These are phyloP conservation scores for Cicer arietinum DNA, from an alignment of 306 rosid species.

Conservation along the genomic window DNA sequence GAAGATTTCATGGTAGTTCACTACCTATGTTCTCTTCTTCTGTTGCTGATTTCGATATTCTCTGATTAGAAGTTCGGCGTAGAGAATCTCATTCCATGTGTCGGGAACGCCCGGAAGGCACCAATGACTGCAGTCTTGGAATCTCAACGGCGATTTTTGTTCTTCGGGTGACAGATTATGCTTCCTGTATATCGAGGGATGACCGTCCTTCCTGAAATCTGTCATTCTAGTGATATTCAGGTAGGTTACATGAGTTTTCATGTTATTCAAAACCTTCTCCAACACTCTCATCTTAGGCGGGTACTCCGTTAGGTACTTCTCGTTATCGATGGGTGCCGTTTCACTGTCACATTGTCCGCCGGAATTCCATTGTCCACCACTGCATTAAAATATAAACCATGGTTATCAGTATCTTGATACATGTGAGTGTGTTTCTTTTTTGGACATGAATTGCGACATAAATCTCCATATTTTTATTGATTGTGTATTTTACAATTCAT, in stretches of 20 bases:
- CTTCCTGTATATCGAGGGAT: slow-evolving; percentile 90
- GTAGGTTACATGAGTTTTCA: slow-evolving; percentile 81
- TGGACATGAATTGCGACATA: background rate
- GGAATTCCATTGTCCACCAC: slow-evolving; percentile 98
- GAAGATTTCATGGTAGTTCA: slow-evolving; percentile 31
- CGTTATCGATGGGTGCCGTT: slow-evolving; percentile 72
- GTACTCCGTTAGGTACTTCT: slow-evolving; percentile 72
- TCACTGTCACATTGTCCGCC: slow-evolving; percentile 90
- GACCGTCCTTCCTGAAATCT: slow-evolving; percentile 93
- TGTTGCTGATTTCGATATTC: slow-evolving; percentile 51
- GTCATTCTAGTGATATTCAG: slow-evolving; percentile 88
- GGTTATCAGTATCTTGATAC: background rate
- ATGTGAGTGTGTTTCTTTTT: background rate
- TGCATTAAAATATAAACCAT: slow-evolving; percentile 46
- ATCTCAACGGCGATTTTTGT: slow-evolving; percentile 62
- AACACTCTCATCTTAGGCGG: slow-evolving; percentile 75
- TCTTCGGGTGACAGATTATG: slow-evolving; percentile 61
- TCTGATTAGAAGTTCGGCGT: slow-evolving; percentile 67
- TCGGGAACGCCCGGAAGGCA: slow-evolving; percentile 99
- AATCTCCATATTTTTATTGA: background rate
- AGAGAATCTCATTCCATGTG: slow-evolving; percentile 85
- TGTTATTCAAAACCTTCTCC: slow-evolving; percentile 73
- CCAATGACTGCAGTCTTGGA: slow-evolving; percentile 99
- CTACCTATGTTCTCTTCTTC: slow-evolving; percentile 65
- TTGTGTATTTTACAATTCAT: background rate